Conservation (phyloP, 306 rosid species). For the Betula pendula region DNA sequence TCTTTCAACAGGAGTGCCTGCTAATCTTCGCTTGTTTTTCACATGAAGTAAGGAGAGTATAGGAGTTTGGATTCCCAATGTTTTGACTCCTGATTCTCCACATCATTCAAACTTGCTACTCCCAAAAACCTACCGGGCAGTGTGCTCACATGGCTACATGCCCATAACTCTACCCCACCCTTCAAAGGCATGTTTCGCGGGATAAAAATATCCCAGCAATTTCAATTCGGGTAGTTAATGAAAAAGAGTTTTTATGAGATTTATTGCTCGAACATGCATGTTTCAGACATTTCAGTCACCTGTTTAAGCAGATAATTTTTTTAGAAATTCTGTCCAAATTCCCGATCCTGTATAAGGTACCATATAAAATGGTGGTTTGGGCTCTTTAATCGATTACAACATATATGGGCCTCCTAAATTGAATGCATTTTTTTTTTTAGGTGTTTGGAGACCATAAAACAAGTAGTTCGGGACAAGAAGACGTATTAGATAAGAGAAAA, state of each 20-base stretch:
- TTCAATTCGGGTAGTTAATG: too few relatives aligned
- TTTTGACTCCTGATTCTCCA: slow-evolving; percentile 41
- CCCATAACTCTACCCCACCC: not conserved
- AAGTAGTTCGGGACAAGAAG: slow-evolving; percentile 42
- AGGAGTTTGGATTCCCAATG: slow-evolving; percentile 52
- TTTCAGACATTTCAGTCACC: too few relatives aligned
- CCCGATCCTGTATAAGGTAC: too few relatives aligned
- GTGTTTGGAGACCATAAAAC: slow-evolving; percentile 30
- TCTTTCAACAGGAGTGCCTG: slow-evolving; percentile 47
- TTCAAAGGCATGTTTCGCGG: too few relatives aligned
- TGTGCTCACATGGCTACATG: slow-evolving; percentile 56
- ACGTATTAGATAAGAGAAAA: slow-evolving; percentile 16
- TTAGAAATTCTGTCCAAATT: too few relatives aligned
- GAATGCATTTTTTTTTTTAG: slow-evolving; percentile 17
- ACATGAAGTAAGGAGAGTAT: slow-evolving; percentile 16
- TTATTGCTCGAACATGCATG: too few relatives aligned
- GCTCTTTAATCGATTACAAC: slow-evolving; percentile 33
- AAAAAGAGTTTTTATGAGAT: too few relatives aligned
- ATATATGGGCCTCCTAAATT: slow-evolving; percentile 36
- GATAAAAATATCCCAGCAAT: too few relatives aligned
- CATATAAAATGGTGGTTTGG: not conserved
- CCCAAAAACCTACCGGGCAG: slow-evolving; percentile 61
- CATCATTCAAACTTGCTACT: slow-evolving; percentile 34
- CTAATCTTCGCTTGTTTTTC: slow-evolving; percentile 32
- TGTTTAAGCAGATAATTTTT: too few relatives aligned